Conservation (phyloP, 2,329 filamentous ascomycete genomes). For the Xylariales sp. region DNA sequence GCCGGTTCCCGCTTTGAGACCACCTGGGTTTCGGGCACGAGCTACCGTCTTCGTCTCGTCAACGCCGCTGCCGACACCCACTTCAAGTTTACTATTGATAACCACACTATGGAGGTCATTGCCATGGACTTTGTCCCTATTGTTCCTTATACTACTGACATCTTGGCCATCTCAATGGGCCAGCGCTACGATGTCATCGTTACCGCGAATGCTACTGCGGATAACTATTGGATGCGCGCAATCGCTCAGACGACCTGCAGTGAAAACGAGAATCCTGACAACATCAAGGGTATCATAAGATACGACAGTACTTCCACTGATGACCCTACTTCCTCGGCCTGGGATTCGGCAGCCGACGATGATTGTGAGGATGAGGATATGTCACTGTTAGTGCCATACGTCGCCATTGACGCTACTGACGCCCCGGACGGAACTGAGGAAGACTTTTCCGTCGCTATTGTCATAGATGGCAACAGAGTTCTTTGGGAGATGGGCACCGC, state of each 20-base stretch:
- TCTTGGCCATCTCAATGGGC: conserved; percentile 51
- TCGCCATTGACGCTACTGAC: conserved; percentile 24
- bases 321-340: conserved; percentile 17
- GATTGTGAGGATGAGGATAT: conserved; percentile 33
- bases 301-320: conserved; percentile 45
- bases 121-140: conserved; percentile 67
- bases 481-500: conserved; percentile 22
- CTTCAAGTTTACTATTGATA: conserved; percentile 62
- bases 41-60: conserved; percentile 59
- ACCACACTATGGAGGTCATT: conserved; percentile 67
- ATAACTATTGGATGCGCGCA: conserved; percentile 48
- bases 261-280: conserved; percentile 30
- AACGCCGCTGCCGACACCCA: conserved; percentile 56
- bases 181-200: conserved; percentile 44
- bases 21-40: conserved; percentile 54
- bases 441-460: conserved; percentile 20
- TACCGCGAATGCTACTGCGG: conserved; percentile 36
- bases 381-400: conserved; percentile 22
- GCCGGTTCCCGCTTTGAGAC: conserved; percentile 40
- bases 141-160: conserved; percentile 61
- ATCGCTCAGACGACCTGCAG: conserved; percentile 36
- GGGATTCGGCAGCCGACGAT: conserved; percentile 20
- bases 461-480: background rate
- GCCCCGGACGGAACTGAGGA: conserved; percentile 16
- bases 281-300: conserved; percentile 44